Evolutionary conservation across 108 stramenopile species (phyloP).

Genomic region (Schizochytrium sp.): DNA sequence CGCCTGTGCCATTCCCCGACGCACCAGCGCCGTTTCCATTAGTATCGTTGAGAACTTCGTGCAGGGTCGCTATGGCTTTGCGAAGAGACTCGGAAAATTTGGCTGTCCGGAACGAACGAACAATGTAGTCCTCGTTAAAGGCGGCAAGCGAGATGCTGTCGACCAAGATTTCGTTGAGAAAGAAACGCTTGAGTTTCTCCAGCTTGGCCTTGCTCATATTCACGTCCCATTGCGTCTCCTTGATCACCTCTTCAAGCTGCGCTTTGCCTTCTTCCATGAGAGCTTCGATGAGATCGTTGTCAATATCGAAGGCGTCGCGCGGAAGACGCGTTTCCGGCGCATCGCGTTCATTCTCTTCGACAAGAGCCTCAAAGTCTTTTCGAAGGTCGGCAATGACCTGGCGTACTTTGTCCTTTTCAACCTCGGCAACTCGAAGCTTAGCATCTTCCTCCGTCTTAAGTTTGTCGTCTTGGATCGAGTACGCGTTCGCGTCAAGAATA

Average conservation of each 20-base stretch:
- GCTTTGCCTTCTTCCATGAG: conserved; percentile 33
- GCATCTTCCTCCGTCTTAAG: conserved; percentile 50
- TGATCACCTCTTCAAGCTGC: conserved; percentile 44
- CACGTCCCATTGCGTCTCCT: conserved; percentile 38
- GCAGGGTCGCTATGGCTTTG: not conserved
- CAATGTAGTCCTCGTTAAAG: not conserved
- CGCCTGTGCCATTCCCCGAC: not conserved
- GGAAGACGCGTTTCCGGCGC: conserved; percentile 35
- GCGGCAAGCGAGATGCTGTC: conserved; percentile 8
- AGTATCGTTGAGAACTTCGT: not conserved
- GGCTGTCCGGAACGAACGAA: not conserved
- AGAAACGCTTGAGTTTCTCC: conserved; percentile 25
- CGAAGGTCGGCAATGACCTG: conserved; percentile 30
- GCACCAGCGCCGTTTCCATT: not conserved
- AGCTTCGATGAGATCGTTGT: conserved; percentile 33
- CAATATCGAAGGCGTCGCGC: conserved; percentile 39
- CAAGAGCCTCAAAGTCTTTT: conserved; percentile 4
- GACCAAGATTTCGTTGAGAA: not conserved
- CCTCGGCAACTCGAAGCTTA: conserved; percentile 37
- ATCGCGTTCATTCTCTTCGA: conserved; percentile 30
- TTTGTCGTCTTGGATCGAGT: conserved; percentile 50
- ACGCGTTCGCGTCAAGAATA: conserved; percentile 34
- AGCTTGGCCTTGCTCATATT: conserved; percentile 33
- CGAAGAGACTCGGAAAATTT: not conserved
- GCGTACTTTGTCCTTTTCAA: conserved; percentile 45